phyloP scores from a whole-genome alignment of 2,329 filamentous ascomycete species.

The Blumeria hordei region DNA sequence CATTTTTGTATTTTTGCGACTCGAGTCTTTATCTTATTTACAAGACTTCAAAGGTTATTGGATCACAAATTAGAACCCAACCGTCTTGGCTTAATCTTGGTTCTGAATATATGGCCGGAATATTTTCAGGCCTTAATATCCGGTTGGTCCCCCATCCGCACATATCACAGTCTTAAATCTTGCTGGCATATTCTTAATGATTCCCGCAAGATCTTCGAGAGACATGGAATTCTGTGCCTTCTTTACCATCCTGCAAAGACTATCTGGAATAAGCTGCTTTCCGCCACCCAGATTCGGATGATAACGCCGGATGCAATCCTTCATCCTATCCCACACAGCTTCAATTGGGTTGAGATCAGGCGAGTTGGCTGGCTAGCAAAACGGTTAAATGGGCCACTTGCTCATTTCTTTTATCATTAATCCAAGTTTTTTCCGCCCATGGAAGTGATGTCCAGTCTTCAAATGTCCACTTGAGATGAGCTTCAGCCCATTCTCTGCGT shows the following conservation, averaged over 20 bases:
- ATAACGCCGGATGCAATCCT: conserved; percentile 7
- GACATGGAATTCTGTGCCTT: conserved; percentile 6
- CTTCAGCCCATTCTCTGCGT: no score
- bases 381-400: not conserved
- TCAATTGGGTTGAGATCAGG: conserved; percentile 7
- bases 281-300: conserved; percentile 3
- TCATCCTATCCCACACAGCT: conserved; percentile 6
- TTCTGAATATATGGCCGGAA: no score
- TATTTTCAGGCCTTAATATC: not conserved
- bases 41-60: no score
- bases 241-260: conserved; percentile 3
- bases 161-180: conserved; percentile 3
- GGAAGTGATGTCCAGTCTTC: no score
- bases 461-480: no score
- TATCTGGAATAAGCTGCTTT: conserved; percentile 3
- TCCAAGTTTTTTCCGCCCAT: no score
- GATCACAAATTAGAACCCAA: no score
- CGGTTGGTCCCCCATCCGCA: conserved; percentile 2
- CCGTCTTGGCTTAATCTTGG: no score
- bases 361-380: conserved; percentile 5
- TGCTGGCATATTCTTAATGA: conserved; percentile 2
- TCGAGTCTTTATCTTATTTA: no score
- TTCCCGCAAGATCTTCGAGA: conserved; percentile 1
- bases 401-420: not conserved
- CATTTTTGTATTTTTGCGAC: no score